Conservation (phyloP, 1,284 basidiomycete genomes). For the Naganishia albida region DNA sequence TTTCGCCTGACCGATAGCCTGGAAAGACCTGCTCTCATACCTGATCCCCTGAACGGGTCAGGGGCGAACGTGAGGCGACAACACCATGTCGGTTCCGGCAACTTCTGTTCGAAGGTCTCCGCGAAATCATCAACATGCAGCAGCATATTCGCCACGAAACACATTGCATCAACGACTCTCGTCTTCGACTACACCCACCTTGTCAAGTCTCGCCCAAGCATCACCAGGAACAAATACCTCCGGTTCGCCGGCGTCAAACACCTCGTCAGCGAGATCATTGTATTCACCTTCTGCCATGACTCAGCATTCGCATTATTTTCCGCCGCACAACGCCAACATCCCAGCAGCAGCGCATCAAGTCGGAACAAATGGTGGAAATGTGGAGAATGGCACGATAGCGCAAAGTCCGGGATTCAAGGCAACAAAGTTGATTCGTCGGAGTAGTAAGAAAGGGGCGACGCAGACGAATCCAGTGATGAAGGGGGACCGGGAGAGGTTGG, state of each 20-base stretch:
- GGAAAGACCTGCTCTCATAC: no score
- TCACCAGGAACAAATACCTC: neutral
- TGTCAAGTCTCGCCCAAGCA: neutral
- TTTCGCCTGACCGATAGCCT: neutral
- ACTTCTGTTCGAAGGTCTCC: slow-evolving; percentile 30
- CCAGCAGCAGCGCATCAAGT: neutral
- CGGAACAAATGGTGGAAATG: neutral
- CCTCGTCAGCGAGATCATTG: slow-evolving; percentile 17
- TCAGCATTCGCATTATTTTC: slow-evolving; percentile 23
- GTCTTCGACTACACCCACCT: slow-evolving; percentile 10
- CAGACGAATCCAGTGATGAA: neutral
- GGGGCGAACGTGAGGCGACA: neutral
- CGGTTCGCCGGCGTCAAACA: slow-evolving; percentile 12
- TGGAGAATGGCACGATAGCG: slow-evolving; percentile 16
- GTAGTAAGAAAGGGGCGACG: slow-evolving; percentile 21
- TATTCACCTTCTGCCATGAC: slow-evolving; percentile 23
- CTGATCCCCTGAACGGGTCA: neutral
- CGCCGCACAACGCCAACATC: slow-evolving; percentile 22
- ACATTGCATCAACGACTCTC: slow-evolving; percentile 21
- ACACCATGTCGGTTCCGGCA: slow-evolving; percentile 19
- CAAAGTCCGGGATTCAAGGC: slow-evolving; percentile 20
- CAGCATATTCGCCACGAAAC: slow-evolving; percentile 8
- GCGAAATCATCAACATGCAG: slow-evolving; percentile 29
- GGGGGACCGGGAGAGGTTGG: slow-evolving; percentile 10
- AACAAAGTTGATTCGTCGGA: slow-evolving; percentile 14